A percentile compares a stretch with the other conserved stretches of the same genome.
Conservation (phyloP, 345 rosid species). For the Lenwebbia sp. region DNA sequence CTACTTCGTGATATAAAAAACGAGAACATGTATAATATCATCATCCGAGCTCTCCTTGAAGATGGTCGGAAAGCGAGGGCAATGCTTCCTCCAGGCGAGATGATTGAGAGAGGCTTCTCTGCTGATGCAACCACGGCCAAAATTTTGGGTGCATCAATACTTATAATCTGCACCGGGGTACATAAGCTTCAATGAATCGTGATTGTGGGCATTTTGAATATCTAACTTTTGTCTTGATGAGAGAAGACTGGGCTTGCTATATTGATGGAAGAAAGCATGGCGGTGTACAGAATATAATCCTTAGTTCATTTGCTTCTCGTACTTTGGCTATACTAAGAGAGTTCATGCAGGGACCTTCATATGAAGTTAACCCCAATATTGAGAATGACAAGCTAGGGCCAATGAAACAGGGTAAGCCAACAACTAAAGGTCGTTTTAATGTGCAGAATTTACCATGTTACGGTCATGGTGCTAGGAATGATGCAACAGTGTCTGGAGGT, state of each 20-base stretch:
- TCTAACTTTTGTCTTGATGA: neutral
- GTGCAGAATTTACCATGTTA: neutral
- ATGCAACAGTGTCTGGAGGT: neutral
- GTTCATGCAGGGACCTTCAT: neutral
- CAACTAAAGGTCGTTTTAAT: neutral
- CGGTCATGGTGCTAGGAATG: neutral
- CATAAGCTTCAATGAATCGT: neutral
- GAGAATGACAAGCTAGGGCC: neutral
- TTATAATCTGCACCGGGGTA: neutral
- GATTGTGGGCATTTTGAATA: neutral
- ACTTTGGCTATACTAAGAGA: neutral
- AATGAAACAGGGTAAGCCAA: neutral
- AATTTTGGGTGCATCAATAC: neutral
- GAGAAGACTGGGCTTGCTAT: neutral
- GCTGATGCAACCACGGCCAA: neutral
- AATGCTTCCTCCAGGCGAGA: neutral
- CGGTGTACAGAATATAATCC: neutral
- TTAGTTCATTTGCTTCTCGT: neutral
- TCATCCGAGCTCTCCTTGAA: neutral
- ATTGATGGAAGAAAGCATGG: neutral
- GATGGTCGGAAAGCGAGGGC: neutral
- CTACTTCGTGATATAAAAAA: neutral
- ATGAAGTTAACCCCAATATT: neutral
- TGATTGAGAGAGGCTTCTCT: neutral
- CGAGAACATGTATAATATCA: neutral